A percentile compares a stretch with the other conserved stretches of the same genome.
Conservation (phyloP, 2,329 filamentous ascomycete genomes). For the Neopestalotiopsis sp. region DNA sequence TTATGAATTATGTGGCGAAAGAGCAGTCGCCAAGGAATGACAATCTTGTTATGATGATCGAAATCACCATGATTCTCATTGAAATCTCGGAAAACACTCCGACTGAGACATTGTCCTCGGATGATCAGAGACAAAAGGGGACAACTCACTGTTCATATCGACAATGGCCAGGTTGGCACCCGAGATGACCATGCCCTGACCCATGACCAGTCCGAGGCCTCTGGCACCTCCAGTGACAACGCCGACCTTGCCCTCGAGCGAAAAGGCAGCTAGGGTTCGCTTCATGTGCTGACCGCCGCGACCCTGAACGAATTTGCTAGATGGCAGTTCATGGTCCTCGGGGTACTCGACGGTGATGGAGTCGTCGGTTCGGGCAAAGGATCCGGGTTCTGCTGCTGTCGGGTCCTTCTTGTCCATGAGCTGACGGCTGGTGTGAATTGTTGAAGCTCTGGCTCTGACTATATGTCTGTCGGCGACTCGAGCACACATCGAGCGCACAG, state of each 20-base stretch:
- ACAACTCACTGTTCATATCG: slow-evolving; percentile 81
- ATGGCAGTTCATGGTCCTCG: slow-evolving; percentile 73
- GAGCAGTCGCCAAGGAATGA: background rate
- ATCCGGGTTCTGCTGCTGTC: slow-evolving; percentile 48
- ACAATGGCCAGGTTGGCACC: slow-evolving; percentile 91
- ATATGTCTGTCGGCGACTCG: background rate
- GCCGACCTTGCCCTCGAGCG: slow-evolving; percentile 80
- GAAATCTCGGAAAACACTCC: background rate
- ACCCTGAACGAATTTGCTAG: slow-evolving; percentile 72
- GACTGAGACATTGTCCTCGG: background rate
- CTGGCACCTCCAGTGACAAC: slow-evolving; percentile 90
- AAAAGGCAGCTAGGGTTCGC: slow-evolving; percentile 84
- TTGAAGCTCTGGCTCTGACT: background rate
- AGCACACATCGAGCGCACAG: slow-evolving; percentile 3
- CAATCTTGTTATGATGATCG: background rate
- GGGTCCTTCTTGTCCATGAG: slow-evolving; percentile 31
- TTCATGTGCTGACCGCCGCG: slow-evolving; percentile 82
- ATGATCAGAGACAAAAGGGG: background rate
- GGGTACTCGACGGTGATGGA: slow-evolving; percentile 81
- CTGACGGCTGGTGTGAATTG: slow-evolving; percentile 32
- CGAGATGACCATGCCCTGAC: slow-evolving; percentile 85
- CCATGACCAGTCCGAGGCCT: slow-evolving; percentile 90
- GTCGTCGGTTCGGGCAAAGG: slow-evolving; percentile 80
- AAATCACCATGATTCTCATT: background rate
- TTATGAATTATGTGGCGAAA: background rate